Evolutionary conservation across 2,329 filamentous ascomycete species (phyloP).

Genomic region (Penicillium corylophilum): DNA sequence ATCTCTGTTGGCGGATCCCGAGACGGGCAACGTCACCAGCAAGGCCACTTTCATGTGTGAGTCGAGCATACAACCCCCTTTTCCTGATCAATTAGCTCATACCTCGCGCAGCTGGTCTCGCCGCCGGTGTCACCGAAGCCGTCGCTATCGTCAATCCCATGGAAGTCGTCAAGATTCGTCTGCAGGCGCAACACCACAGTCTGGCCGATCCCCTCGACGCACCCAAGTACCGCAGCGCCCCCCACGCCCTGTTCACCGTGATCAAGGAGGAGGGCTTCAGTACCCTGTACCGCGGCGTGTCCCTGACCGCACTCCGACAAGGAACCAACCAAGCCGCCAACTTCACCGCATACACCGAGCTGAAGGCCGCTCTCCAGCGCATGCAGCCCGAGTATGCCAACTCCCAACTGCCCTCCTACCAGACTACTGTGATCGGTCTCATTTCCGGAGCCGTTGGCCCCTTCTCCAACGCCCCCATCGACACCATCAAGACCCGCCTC

Average conservation of each 20-base stretch:
- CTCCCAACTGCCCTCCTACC: slow-evolving; percentile 73
- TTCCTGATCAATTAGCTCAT: slow-evolving; percentile 5
- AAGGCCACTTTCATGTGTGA: slow-evolving; percentile 69
- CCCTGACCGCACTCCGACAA: slow-evolving; percentile 87
- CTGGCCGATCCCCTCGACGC: slow-evolving; percentile 96
- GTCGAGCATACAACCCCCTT: slow-evolving; percentile 23
- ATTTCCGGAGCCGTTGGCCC: slow-evolving; percentile 94
- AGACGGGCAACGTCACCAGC: slow-evolving; percentile 67
- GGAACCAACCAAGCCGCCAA: slow-evolving; percentile 98
- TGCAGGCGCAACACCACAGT: slow-evolving; percentile 96
- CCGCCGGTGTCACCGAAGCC: slow-evolving; percentile 92
- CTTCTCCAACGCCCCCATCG: slow-evolving; percentile 93
- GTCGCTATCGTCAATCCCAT: slow-evolving; percentile 96
- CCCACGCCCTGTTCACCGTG: slow-evolving; percentile 79
- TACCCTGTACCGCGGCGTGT: slow-evolving; percentile 89
- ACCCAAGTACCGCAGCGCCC: slow-evolving; percentile 95
- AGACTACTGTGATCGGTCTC: slow-evolving; percentile 87
- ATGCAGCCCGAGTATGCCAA: slow-evolving; percentile 68
- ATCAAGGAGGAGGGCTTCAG: slow-evolving; percentile 85
- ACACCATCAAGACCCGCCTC: slow-evolving; percentile 96
- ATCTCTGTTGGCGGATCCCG: slow-evolving; percentile 68
- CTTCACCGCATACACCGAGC: slow-evolving; percentile 95
- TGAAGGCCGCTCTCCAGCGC: slow-evolving; percentile 74
- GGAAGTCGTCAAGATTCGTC: slow-evolving; percentile 98
- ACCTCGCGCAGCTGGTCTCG: slow-evolving; percentile 67